Conservation (phyloP, 768 basidiomycete species). For the Boletus vinaceobasis region DNA sequence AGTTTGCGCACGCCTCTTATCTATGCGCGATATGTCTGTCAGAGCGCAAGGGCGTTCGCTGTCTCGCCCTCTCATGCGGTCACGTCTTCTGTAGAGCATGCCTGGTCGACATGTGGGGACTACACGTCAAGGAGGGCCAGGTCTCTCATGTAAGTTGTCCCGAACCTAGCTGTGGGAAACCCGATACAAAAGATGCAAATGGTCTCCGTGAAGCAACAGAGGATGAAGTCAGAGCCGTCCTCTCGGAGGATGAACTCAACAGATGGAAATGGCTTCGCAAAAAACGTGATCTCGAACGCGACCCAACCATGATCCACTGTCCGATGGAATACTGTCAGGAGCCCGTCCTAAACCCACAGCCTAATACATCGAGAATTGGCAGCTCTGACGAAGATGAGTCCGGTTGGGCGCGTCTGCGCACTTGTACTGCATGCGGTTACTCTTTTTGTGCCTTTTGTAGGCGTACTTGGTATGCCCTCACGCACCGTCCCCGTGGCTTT, state of each 20-base stretch:
- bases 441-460: slow-evolving; percentile 84
- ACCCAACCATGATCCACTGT: slow-evolving; percentile 78
- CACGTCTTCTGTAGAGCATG: slow-evolving; percentile 88
- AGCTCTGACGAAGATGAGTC: slow-evolving; percentile 48
- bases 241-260: slow-evolving; percentile 57
- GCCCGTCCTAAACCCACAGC: slow-evolving; percentile 60
- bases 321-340: slow-evolving; percentile 78
- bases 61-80: slow-evolving; percentile 63
- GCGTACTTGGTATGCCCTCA: slow-evolving; percentile 61
- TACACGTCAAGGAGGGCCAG: slow-evolving; percentile 79
- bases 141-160: slow-evolving; percentile 77
- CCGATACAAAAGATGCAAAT: slow-evolving; percentile 20
- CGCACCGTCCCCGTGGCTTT: not conserved
- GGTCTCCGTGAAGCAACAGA: slow-evolving; percentile 50
- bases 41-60: slow-evolving; percentile 69
- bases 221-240: slow-evolving; percentile 70
- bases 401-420: slow-evolving; percentile 69
- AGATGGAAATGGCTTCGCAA: slow-evolving; percentile 79
- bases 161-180: slow-evolving; percentile 73
- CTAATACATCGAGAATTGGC: slow-evolving; percentile 5
- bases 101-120: slow-evolving; percentile 74
- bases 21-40: slow-evolving; percentile 75
- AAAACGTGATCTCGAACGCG: slow-evolving; percentile 70
- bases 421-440: slow-evolving; percentile 67
- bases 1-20: slow-evolving; percentile 65